Conservation (phyloP, 202 grass and related monocot species). For the Digitaria exilis region DNA sequence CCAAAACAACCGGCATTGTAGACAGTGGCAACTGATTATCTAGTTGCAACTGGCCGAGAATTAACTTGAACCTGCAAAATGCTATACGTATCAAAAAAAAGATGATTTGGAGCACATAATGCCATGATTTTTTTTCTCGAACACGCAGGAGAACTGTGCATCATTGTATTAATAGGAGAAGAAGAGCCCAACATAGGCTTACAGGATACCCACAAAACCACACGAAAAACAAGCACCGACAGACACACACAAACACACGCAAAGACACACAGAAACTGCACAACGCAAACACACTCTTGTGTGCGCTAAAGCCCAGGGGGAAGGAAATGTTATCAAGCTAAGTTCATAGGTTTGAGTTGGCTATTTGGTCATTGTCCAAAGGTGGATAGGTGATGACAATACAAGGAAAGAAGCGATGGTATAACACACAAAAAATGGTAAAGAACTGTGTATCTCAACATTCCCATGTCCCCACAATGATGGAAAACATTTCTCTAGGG, state of each 20-base stretch:
- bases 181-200: too few relatives aligned
- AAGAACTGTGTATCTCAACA: slow-evolving; percentile 23
- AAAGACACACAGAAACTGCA: too few relatives aligned
- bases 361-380: slow-evolving; percentile 18
- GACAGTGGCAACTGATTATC: slow-evolving; percentile 97
- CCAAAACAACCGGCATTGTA: slow-evolving; percentile 90
- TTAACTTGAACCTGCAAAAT: slow-evolving; percentile 90
- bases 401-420: not conserved
- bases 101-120: not conserved
- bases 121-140: too few relatives aligned
- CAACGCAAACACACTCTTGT: too few relatives aligned
- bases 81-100: not conserved
- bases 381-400: not conserved
- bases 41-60: slow-evolving; percentile 84
- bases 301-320: too few relatives aligned
- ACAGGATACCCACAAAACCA: too few relatives aligned
- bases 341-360: slow-evolving; percentile 14
- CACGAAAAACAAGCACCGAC: too few relatives aligned
- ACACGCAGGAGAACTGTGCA: too few relatives aligned
- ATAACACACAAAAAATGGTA: slow-evolving; percentile 8
- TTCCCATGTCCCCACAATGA: slow-evolving; percentile 8
- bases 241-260: too few relatives aligned
- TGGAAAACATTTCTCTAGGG: slow-evolving; percentile 9
- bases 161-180: too few relatives aligned
- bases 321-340: not conserved